Evolutionary conservation across 495 filamentous ascomycete species (phyloP), one percentile per base, ranked within the genome.

Genomic region (Penicillium egyptiacum): DNA sequence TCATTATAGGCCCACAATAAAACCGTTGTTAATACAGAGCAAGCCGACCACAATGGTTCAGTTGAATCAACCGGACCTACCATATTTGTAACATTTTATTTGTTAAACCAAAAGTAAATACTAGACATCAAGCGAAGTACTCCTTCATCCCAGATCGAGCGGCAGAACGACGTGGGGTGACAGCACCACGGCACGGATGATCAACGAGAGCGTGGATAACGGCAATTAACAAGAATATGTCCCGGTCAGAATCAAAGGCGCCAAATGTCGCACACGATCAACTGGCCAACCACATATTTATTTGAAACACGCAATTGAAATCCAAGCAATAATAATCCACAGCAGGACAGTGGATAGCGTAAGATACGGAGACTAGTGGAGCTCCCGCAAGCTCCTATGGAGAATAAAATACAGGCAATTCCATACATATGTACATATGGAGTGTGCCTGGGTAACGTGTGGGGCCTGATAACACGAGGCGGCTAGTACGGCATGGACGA

Each of bases 271-370:
- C 28, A 33, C 25, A 20, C 25, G n/a, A 43, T 52, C 30, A 41
- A 35, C 30, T 39, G 35, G 39, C 50, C 50, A 53, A 42, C 37
- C 22, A 46, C 28, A 46, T 45, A 37, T 37, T n/a, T 41, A 53
- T 33, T 35, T 37, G 52, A 37, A 54, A 54, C 42, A 41, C 19
- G 28, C 8, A 25, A 50, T 49, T 6, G 14, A 12, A 39, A 17
- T 39, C 35, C n/a, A 17, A 17, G 22, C 39, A 41, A 19, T 1
- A 14, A 37, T 5, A 37, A 16, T 35, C 16, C 22, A 44, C 20
- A 10, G 9, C 14, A 26, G 23, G 3, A n/a, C n/a, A 43, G 41
- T 43, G 41, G 41, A 23, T 43, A 43, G 40, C 40, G 40, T 19
- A 43, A 43, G 41, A 43, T 23, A 39, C 16, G 35, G 35, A 43